Evolutionary conservation across 148 eudicot genomes (phyloP), one percentile per base, ranked within the genome.

Genomic region (Fagopyrum homotropicum): DNA sequence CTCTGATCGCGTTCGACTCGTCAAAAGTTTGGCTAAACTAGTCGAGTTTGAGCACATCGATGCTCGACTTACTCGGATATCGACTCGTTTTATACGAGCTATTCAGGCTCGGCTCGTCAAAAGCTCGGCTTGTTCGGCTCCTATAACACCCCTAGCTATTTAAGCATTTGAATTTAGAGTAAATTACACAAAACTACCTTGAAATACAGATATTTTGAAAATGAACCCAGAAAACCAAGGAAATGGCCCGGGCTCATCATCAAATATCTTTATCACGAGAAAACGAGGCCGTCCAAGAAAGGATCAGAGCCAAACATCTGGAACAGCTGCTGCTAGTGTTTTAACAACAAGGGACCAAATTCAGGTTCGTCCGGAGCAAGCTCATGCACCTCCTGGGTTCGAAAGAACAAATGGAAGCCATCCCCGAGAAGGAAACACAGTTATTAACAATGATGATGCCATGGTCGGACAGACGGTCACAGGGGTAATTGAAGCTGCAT

Each of bases 211-310:
- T 66, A 3, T 82, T 51, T 75, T 78, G 76, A 83, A 86, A 73
- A 94, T 86, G 92, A 80, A 85, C 73, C 87, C 81, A 81, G 78
- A 77, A 50, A 79, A 75, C 57, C 84, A 80, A 78, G 86, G 75
- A 22, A 82, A 74, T 47, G 77, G 54, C 73, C 45, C 80, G 6
- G 68, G 76, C 72, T 64, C 76, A 60, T 72, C 81, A 10, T 75
- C 80, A 57, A 75, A n/a, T 71, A 78, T 66, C 47, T 85, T 85
- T n/a, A 35, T 79, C 54, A 90, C 89, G 81, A 87, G 93, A 73
- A 88, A 87, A 82, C 88, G 97, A 15, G 98, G 98, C 50, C 97
- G 97, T 75, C 98, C 98, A 43, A 86, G 91, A 55, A 94, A 94
- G 84, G 96, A 91, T 79, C 82, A 73, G 22, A 84, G 80, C 72